A percentile compares a stretch with the other conserved stretches of the same genome.
phyloP scores from a whole-genome alignment of 2,329 filamentous ascomycete genomes.

The Neonectria hederae region DNA sequence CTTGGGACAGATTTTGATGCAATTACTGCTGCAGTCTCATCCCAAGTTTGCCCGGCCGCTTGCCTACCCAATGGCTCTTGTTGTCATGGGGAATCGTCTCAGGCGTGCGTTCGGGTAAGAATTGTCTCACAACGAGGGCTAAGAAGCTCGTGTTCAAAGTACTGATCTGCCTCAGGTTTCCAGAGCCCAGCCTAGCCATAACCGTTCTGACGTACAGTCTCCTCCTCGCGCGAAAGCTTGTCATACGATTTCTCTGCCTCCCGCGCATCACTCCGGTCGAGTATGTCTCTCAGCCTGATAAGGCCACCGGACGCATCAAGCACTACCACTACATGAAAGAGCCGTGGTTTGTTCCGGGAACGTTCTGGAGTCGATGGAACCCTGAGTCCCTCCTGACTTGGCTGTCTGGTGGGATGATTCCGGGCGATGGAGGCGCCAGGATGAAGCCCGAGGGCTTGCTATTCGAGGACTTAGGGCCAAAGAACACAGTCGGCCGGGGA shows the following conservation, averaged over 20 bases:
- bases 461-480: conserved; percentile 71
- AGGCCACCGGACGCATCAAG: conserved; percentile 62
- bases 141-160: background rate
- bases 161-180: conserved; percentile 48
- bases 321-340: conserved; percentile 64
- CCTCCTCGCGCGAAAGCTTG: conserved; percentile 62
- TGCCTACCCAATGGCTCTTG: conserved; percentile 61
- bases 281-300: conserved; percentile 59
- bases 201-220: conserved; percentile 55
- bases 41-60: conserved; percentile 57
- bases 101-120: conserved; percentile 71
- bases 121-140: background rate
- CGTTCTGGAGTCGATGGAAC: conserved; percentile 70
- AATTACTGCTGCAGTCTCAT: conserved; percentile 66
- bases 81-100: conserved; percentile 71
- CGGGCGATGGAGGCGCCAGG: conserved; percentile 51
- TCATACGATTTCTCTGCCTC: conserved; percentile 66
- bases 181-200: conserved; percentile 52
- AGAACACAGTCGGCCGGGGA: conserved; percentile 61
- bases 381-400: conserved; percentile 61
- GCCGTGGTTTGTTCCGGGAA: conserved; percentile 72
- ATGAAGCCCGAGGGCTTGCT: conserved; percentile 62
- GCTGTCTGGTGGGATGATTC: conserved; percentile 55
- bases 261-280: conserved; percentile 61
- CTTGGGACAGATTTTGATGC: conserved; percentile 67